Base-by-base conservation (phyloP, 2,329 filamentous ascomycete species). In the Penicillium thymicola region DNA sequence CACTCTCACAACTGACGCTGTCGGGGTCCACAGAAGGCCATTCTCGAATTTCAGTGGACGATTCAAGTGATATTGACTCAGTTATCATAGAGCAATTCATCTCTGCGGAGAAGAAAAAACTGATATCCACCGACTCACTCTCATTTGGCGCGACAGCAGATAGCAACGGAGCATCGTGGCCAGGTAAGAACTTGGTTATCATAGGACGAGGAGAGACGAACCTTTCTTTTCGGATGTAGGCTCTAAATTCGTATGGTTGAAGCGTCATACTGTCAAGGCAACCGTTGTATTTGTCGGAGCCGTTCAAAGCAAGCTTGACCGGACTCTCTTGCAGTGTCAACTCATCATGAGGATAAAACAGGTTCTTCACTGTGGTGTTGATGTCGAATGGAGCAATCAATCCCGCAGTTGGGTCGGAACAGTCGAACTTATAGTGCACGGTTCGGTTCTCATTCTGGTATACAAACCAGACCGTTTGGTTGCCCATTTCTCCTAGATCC, bases 341-440 rank as follows among this genome's bases (percentile, higher is more conserved):
- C 59, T 83, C 78, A 25, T 85, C 83, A 62, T 83, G 85, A 0
- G 85, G 84, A 64, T 82, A 83, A 67, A 88, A 85, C 13, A 88
- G 66, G 63, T 86, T 87, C 65, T 82, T 83, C 59, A 88, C 84
- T 1, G 76, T 82, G 1, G 78, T 81, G 13, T 78, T 80, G 2
- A 71, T 67, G 13, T 76, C 72, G 55, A 84, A 88, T 0, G 85
- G 83, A 10, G 85, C 74, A 37, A 87, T 72, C 37, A 87, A 76
- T 2, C 81, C 82, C 4, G 71, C 70, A n/a, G 72, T 66, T 25
- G 72, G 71, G 32, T 77, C 72, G n/a, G 67, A 71, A 68, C 85
- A 88, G 64, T 87, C 79, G 55, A 85, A 86, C 2, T 72, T 72
- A 65, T 85, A 88, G 5, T 78, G 78, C 9, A 75, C 76, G 0